Evolutionary conservation across 257 asterid species (phyloP), one percentile per base, ranked within the genome.

Genomic region (Linderniella brevidens): DNA sequence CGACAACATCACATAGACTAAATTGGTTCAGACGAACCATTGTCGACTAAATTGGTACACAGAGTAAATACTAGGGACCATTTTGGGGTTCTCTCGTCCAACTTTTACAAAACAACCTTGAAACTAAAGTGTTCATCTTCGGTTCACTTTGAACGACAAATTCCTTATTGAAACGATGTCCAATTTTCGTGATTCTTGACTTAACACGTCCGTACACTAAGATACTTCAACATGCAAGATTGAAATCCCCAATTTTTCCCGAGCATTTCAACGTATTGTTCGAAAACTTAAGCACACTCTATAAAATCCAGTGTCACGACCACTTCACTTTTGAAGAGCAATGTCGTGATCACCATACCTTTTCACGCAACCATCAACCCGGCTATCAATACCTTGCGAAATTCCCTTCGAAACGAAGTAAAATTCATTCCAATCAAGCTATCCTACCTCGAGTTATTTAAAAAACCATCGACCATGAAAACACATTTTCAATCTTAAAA

Each of bases 111-210:
- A n/a, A n/a, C n/a, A n/a, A n/a, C n/a, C n/a, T n/a, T n/a, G n/a
- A n/a, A n/a, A n/a, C 32, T 25, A 18, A 65, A 14, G 51, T 77
- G 94, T 82, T 79, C 94, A 82, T 64, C 78, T 68, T 79, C 53
- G 37, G 39, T 17, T 29, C 32, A 53, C 35, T 70, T 77, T 41
- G 46, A 59, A 51, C 36, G 11, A 6, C 55, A 10, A 19, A 32
- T 59, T 67, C 8, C 9, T 50, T 3, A 13, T 11, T 20, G 59
- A 77, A 67, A 72, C 8, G 35, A 29, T 0, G 5, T 62, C 35
- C 3, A 53, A 68, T 55, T 74, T 54, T 4, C 15, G n/a, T 11
- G 14, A 67, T 66, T 67, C 42, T 66, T 36, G 64, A 20, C 62
- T 62, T 52, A 10, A 43, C 4, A 54, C 57, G 45, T 43, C 64